Percentiles rank a stretch among this genome's conserved stretches.
Evolutionary conservation across 345 rosid species (phyloP).

Genomic region (Eucalyptus polyanthemos): DNA sequence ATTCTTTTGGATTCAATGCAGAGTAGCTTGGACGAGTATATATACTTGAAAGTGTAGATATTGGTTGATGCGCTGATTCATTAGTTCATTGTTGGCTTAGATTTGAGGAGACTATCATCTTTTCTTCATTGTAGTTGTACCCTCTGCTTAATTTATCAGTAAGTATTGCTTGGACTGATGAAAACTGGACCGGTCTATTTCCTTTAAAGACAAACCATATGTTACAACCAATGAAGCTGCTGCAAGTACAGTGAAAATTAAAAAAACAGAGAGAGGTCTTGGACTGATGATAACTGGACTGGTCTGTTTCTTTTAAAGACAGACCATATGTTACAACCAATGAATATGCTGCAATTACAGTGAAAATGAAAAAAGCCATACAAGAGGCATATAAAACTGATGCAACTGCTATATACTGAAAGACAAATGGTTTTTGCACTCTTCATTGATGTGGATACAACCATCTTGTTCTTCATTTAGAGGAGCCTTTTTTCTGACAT

Average conservation of each 20-base stretch:
- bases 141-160: not conserved
- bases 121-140: not conserved
- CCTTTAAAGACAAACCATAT: not conserved
- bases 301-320: not conserved
- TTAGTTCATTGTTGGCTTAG: not conserved
- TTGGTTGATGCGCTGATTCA: constrained; percentile 11
- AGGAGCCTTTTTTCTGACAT: constrained; percentile 25
- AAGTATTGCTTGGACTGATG: not conserved
- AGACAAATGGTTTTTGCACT: not conserved
- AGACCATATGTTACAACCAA: not conserved
- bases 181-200: not conserved
- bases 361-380: not conserved
- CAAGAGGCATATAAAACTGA: not conserved
- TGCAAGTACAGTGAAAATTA: not conserved
- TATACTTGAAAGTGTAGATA: not conserved
- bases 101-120: not conserved
- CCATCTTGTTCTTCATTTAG: not conserved
- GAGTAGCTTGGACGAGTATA: not conserved
- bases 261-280: not conserved
- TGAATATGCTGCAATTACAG: not conserved
- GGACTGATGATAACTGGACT: not conserved
- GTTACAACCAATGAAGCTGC: not conserved
- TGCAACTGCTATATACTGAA: not conserved
- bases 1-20: constrained; percentile 34
- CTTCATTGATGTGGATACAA: not conserved